phyloP scores from a whole-genome alignment of 305 asterid genomes.

The Galium porrigens region DNA sequence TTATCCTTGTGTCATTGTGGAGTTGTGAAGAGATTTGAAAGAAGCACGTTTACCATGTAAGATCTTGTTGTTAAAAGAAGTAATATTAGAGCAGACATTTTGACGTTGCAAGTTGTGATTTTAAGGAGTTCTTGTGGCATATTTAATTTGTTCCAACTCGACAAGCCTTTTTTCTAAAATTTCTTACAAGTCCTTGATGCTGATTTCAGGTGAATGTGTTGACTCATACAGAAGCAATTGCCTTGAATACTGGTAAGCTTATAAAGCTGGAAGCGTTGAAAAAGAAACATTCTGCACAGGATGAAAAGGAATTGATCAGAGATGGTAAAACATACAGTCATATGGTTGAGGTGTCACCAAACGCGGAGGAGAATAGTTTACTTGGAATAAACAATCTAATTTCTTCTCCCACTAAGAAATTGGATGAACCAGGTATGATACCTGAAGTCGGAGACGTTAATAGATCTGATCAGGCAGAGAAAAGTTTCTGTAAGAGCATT shows the following conservation, averaged over 20 bases:
- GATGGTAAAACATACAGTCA: conserved; percentile 10
- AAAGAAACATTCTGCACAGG: conserved; percentile 42
- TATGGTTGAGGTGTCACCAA: conserved; percentile 16
- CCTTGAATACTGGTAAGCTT: conserved; percentile 20
- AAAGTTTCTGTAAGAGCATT: conserved; percentile 9
- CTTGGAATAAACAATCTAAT: conserved; percentile 15
- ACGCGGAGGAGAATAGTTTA: conserved; percentile 14
- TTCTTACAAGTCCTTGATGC: conserved; percentile 8
- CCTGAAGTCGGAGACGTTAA: conserved; percentile 16
- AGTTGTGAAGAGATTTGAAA: no score
- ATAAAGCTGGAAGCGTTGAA: conserved; percentile 24
- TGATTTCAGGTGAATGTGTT: conserved; percentile 59
- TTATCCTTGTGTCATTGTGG: no score
- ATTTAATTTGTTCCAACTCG: background rate
- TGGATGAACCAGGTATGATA: conserved; percentile 12
- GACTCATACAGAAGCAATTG: conserved; percentile 43
- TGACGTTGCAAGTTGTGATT: background rate
- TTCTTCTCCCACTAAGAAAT: conserved; percentile 11
- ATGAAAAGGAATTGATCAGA: conserved; percentile 31
- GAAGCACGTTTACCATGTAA: background rate
- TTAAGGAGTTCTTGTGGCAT: background rate
- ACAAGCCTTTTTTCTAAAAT: background rate
- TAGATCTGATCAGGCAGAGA: conserved; percentile 18
- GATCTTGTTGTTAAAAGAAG: background rate
- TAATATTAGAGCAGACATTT: background rate